Evolutionary conservation across 805 yeast species (phyloP), one percentile per base, ranked within the genome.

Genomic region (Lipomyces japonicus): DNA sequence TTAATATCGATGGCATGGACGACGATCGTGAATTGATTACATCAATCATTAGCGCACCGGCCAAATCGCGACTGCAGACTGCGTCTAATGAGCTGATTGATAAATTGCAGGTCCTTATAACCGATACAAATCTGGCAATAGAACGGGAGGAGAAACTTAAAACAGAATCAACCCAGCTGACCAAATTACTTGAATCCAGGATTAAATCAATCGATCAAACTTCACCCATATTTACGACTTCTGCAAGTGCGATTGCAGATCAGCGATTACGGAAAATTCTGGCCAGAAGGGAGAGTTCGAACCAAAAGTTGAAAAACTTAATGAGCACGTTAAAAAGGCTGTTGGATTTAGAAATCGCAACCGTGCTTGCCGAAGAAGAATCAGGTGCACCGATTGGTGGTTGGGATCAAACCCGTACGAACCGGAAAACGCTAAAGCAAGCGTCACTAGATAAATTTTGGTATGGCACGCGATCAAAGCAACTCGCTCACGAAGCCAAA

Each of bases 321-420:
- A 52, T 45, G 50, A 19, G 19, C 3, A 25, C 24, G 14, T 25
- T 50, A 36, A 39, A 39, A 42, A 14, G 18, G 26, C 39, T 50
- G 39, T 39, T 53, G 24, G 49, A 46, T 14, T 4, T 34, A n/a
- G 36, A 24, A 21, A 19, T 50, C 7, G 51, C 55, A 21, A 37
- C 31, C 19, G 30, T 32, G 31, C 38, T 50, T 14, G 51, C 36
- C 9, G 53, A 40, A 35, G 57, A 52, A 35, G 53, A 48, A 31
- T 39, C 32, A n/a, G 56, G 50, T 14, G 52, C 56, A 2, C 39
- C 55, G 23, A 43, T 44, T n/a, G 57, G 53, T 14, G 57, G 57
- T 4, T 52, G 53, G 35, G 38, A n/a, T 12, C 14, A 19, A 5
- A n/a, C 24, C 9, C 14, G 32, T 23, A 38, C 9, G 12, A 22